Evolutionary conservation across 139 green algal genomes (phyloP), one percentile per base, ranked within the genome.

Genomic region (Closterium sp.): DNA sequence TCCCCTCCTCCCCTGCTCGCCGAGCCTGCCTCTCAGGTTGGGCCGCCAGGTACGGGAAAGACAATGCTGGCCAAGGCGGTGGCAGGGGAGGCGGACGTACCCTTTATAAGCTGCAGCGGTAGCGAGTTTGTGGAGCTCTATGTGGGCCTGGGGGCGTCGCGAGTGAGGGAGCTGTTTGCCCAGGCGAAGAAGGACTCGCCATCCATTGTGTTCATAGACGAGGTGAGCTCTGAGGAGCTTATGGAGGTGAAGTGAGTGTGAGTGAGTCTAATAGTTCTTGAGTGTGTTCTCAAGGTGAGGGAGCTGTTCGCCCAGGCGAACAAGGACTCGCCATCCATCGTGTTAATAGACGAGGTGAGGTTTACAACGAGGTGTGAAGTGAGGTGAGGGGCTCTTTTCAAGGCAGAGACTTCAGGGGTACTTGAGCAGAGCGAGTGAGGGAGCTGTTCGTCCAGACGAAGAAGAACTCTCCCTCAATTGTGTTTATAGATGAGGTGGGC

Each of bases 151-250:
- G 98, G 97, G 84, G 97, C 97, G 7, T 91, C 96, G 2, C 92
- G 96, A 32, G 96, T 98, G 94, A 92, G 97, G 28, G 95, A 97
- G 66, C 93, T 97, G 31, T 98, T 98, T 94, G 95, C 96, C n/a
- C 96, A 96, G 23, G 97, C 97, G 84, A 98, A 98, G 94, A 97
- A 98, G 91, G 92, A 96, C 9, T 89, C 97, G 25, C 98, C 98
- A 21, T 99, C 97, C 95, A 99, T 99, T 90, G 95, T 99, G 34
- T 99, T 99, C 95, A 98, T 99, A 90, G 98, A 99, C 91, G 98
- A 99, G 94, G 98, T 93, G 33, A 34, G 87, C 8, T 85, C 5
- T 28, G 4, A n/a, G n/a, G n/a, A n/a, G n/a, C n/a, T n/a, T n/a
- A n/a, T n/a, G n/a, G n/a, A n/a, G n/a, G n/a, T n/a, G n/a, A n/a